Evolutionary conservation across 176 grass and related monocot genomes (phyloP).

Genomic region (Leersia perrieri): DNA sequence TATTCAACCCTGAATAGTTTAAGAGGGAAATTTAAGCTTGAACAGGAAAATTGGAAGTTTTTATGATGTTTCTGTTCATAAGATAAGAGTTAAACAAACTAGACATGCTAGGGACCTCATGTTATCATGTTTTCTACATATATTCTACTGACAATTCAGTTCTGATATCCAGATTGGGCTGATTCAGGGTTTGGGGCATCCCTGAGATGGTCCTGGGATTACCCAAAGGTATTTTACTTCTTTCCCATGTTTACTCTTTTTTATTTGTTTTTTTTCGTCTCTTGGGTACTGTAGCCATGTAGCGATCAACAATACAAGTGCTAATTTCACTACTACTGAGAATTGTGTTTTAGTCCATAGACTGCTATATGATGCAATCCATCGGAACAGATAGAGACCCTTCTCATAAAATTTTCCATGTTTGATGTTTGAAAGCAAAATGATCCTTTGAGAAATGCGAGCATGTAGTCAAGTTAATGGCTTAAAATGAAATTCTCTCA

Average conservation of each 20-base stretch:
- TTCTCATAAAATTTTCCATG: conserved; percentile 55
- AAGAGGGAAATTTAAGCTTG: no score
- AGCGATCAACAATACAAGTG: background rate
- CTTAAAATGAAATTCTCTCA: no score
- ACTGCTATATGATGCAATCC: no score
- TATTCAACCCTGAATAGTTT: no score
- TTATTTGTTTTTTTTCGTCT: background rate
- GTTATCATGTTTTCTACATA: no score
- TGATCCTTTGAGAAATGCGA: background rate
- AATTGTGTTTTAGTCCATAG: no score
- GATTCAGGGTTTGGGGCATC: conserved; percentile 64
- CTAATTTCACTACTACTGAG: background rate
- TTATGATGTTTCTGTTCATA: no score
- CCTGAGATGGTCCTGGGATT: conserved; percentile 56
- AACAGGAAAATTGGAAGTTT: no score
- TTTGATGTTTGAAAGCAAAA: conserved; percentile 40
- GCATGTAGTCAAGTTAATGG: no score
- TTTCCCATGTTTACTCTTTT: background rate
- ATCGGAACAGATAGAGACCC: conserved; percentile 52
- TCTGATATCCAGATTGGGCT: conserved; percentile 68
- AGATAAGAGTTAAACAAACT: no score
- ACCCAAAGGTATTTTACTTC: conserved; percentile 64
- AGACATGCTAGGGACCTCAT: no score
- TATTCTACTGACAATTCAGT: conserved; percentile 21
- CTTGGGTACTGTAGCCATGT: background rate